Evolutionary conservation across 2,329 filamentous ascomycete genomes (phyloP), one percentile per base, ranked within the genome.

Genomic region (Fusarium clavum): DNA sequence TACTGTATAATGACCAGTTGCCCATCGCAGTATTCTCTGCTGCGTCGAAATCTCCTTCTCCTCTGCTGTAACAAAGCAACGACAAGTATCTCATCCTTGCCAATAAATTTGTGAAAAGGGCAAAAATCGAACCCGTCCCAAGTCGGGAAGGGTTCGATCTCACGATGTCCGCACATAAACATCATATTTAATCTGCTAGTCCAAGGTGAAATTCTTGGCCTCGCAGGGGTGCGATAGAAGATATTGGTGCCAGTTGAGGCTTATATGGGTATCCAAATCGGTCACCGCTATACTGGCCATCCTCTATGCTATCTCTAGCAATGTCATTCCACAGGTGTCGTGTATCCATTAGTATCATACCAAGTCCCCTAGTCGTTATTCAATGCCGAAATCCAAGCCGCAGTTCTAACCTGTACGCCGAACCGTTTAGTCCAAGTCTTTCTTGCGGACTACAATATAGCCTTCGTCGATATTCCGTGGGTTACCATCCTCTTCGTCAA

Each of bases 401-500:
- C 22, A 44, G 8, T 44, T 44, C 41, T 24, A 24, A 44, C 8
- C 41, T 7, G 41, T 44, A 16, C 41, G 9, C 41, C 41, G 6
- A 8, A 20, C 12, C 38, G 7, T 29, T n/a, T 29, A 53, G 24
- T 53, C 34, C 24, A 53, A 29, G 27, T 53, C 49, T 41, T 53
- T 53, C 49, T 53, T 81, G 30, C 86, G 79, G 5, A 89, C 85
- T 5, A 88, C 80, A 20, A 88, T 82, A 51, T 88, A 88, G 0
- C 86, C 87, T 64, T 83, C 81, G 57, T 81, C 83, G 32, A 89
- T 77, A 4, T 81, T 76, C 4, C 77, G 77, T 11, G 84, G 82
- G 45, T 84, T 81, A 0, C 84, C 85, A 2, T 72, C 74, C 73
- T 89, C 87, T 76, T 88, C 87, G 18, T 85, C 85, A 34, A 83